These are phyloP conservation scores for Haplographium delicatum DNA, from an alignment of 495 filamentous ascomycete genomes.

Conservation along the genomic window DNA sequence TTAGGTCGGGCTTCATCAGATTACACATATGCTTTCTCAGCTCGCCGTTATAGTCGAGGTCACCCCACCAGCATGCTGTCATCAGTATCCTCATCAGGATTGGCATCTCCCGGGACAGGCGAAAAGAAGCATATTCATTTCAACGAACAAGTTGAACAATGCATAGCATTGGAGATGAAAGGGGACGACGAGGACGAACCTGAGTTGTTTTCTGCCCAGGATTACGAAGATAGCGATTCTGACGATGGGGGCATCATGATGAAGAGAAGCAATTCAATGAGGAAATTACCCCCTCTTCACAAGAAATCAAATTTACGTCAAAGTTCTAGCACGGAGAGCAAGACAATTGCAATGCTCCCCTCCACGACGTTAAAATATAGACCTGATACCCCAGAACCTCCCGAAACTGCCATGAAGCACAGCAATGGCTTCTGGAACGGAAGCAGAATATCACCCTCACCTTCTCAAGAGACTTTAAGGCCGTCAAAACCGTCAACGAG, in stretches of 20 bases:
- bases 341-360: constrained; percentile 88
- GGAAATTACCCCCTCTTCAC: constrained; percentile 29
- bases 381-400: constrained; percentile 69
- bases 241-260: constrained; percentile 82
- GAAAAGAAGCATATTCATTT: constrained; percentile 90
- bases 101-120: constrained; percentile 63
- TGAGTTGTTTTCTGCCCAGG: constrained; percentile 37
- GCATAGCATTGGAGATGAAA: constrained; percentile 87
- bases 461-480: constrained; percentile 67
- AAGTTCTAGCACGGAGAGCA: constrained; percentile 59
- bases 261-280: constrained; percentile 53
- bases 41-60: constrained; percentile 49
- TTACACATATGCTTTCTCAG: constrained; percentile 47
- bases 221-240: constrained; percentile 56
- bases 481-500: constrained; percentile 66
- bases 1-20: constrained; percentile 22
- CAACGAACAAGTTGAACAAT: constrained; percentile 92
- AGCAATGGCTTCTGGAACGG: constrained; percentile 41
- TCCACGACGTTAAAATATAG: constrained; percentile 89
- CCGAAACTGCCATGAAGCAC: constrained; percentile 53
- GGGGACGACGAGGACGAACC: constrained; percentile 66
- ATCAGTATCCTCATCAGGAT: constrained; percentile 55
- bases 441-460: constrained; percentile 39
- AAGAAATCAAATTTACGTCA: constrained; percentile 35
- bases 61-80: constrained; percentile 52